A percentile compares a stretch with the other conserved stretches of the same genome.
Conservation (phyloP, 352 stramenopile genomes). For the Phytophthora tentaculata region DNA sequence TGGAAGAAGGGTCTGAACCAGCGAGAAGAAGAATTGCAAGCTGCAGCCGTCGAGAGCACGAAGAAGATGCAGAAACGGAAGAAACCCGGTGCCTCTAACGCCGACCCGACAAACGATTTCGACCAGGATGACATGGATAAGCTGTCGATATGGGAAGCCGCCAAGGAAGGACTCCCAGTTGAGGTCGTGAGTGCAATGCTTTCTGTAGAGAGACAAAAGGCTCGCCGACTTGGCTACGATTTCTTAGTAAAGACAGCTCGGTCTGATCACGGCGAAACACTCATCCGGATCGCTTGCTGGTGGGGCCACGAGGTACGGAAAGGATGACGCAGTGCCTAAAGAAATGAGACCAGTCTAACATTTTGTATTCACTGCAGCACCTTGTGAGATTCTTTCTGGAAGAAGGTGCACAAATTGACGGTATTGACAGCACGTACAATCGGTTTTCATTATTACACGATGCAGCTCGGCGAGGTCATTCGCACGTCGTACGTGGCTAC, state of each 20-base stretch:
- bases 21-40: slow-evolving; percentile 36
- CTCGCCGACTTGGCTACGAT: slow-evolving; percentile 58
- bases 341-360: neutral
- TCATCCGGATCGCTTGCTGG: slow-evolving; percentile 79
- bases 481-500: slow-evolving; percentile 43
- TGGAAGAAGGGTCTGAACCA: slow-evolving; percentile 53
- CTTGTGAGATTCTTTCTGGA: slow-evolving; percentile 64
- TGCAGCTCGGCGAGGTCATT: slow-evolving; percentile 58
- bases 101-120: slow-evolving; percentile 26
- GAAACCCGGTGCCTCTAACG: slow-evolving; percentile 25
- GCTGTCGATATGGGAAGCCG: slow-evolving; percentile 74
- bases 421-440: slow-evolving; percentile 63
- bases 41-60: neutral
- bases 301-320: slow-evolving; percentile 57
- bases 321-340: no score
- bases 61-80: slow-evolving; percentile 21
- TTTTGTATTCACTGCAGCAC: slow-evolving; percentile 29
- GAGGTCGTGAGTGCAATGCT: slow-evolving; percentile 61
- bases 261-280: slow-evolving; percentile 60
- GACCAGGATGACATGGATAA: slow-evolving; percentile 42
- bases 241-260: slow-evolving; percentile 57
- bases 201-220: slow-evolving; percentile 68
- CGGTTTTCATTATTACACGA: slow-evolving; percentile 73
- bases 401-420: slow-evolving; percentile 59
- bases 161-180: slow-evolving; percentile 54